Conservation (phyloP, 306 rosid genomes). For the Sicyos baderoa region DNA sequence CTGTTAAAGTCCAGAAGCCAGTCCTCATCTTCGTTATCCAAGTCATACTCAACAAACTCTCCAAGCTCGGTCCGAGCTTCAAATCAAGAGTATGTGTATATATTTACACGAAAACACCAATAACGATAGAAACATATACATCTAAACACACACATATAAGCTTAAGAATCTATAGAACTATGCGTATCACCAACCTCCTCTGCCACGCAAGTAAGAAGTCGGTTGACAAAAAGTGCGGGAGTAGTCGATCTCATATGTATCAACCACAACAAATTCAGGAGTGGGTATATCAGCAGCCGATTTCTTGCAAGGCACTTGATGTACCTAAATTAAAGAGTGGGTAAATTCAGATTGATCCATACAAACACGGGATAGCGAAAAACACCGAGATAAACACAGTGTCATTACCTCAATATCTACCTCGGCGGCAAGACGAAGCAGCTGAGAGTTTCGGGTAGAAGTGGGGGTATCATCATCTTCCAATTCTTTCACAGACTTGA, state of each 20-base stretch:
- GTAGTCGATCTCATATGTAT: constrained; percentile 88
- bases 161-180: not conserved
- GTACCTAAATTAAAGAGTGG: constrained; percentile 32
- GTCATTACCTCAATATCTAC: constrained; percentile 21
- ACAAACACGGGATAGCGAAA: not conserved
- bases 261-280: constrained; percentile 79
- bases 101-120: not conserved
- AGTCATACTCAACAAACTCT: constrained; percentile 92
- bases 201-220: constrained; percentile 76
- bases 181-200: constrained; percentile 59
- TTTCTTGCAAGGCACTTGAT: constrained; percentile 48
- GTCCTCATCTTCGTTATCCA: constrained; percentile 91
- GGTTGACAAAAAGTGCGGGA: constrained; percentile 76
- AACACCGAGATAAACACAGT: not conserved
- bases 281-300: constrained; percentile 72
- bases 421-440: constrained; percentile 29
- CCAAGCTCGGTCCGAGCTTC: constrained; percentile 92
- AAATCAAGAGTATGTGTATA: not conserved
- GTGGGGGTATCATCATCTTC: constrained; percentile 51
- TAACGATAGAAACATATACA: not conserved
- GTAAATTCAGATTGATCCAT: not conserved
- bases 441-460: constrained; percentile 41
- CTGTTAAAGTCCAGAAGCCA: constrained; percentile 67
- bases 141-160: too few relatives aligned
- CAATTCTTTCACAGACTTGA: constrained; percentile 47